Conservation (phyloP, 441 rosid genomes). For the Gossypium davidsonii region DNA sequence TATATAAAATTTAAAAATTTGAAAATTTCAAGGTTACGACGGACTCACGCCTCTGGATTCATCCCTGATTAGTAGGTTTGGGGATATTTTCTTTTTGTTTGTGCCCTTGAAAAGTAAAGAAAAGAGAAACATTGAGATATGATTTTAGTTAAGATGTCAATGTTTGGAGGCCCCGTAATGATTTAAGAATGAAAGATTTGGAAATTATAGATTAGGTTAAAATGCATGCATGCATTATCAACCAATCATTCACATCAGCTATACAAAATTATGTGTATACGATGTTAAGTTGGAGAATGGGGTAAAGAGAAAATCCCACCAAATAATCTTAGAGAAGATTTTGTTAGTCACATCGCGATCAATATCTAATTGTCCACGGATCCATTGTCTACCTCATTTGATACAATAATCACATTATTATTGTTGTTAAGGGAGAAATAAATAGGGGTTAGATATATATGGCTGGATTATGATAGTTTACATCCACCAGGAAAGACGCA, state of each 20-base stretch:
- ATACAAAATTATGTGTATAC: no score
- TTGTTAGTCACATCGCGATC: conserved; percentile 7
- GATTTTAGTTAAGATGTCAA: conserved; percentile 27
- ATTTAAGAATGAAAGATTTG: conserved; percentile 14
- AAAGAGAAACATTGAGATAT: neutral
- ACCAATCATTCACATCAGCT: neutral
- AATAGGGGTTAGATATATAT: no score
- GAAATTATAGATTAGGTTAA: neutral
- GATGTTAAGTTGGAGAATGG: neutral
- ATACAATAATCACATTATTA: neutral
- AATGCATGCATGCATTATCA: conserved; percentile 9
- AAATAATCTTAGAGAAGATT: conserved; percentile 6
- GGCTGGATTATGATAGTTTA: no score
- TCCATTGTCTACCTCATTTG: neutral
- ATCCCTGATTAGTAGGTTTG: no score
- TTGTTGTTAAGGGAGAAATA: neutral
- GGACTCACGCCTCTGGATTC: no score
- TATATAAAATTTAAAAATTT: no score
- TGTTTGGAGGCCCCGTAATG: conserved; percentile 9
- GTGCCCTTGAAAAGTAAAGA: neutral
- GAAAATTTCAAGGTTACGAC: no score
- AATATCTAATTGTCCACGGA: neutral
- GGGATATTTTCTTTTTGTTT: neutral
- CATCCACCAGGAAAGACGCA: no score
- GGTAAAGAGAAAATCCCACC: conserved; percentile 4